These are phyloP conservation scores for Annulohypoxylon moriforme DNA, from an alignment of 495 filamentous ascomycete genomes.

Conservation along the genomic window DNA sequence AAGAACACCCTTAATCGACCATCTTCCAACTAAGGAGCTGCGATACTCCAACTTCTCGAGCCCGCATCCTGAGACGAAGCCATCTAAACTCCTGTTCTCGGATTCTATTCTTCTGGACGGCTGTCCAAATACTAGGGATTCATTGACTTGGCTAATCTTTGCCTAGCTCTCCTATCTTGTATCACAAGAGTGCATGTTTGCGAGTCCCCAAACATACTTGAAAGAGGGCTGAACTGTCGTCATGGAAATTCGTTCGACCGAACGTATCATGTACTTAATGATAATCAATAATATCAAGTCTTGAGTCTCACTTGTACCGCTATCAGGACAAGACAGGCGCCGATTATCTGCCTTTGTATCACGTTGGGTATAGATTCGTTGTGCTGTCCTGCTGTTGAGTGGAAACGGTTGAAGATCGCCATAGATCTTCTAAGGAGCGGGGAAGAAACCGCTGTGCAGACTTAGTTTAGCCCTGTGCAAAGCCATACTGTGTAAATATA, in stretches of 20 bases:
- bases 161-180: slow-evolving; percentile 8
- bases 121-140: slow-evolving; percentile 1
- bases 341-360: not conserved
- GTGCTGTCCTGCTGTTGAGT: not conserved
- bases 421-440: not conserved
- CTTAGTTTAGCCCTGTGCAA: not conserved
- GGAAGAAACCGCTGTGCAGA: not conserved
- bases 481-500: not conserved
- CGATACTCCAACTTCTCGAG: not conserved
- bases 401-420: not conserved
- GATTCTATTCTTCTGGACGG: slow-evolving; percentile 1
- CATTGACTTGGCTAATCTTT: not conserved
- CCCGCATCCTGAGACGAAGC: not conserved
- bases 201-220: slow-evolving; percentile 5
- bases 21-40: not conserved
- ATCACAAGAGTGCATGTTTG: slow-evolving; percentile 2
- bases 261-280: slow-evolving; percentile 17
- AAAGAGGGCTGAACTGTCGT: not conserved
- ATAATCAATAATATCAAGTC: slow-evolving; percentile 26
- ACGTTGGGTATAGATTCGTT: not conserved
- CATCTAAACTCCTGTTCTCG: not conserved
- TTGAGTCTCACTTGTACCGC: slow-evolving; percentile 4
- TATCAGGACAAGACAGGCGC: not conserved
- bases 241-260: not conserved
- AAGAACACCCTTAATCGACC: not conserved